Conservation (phyloP, 768 basidiomycete genomes). For the Russula foetens region DNA sequence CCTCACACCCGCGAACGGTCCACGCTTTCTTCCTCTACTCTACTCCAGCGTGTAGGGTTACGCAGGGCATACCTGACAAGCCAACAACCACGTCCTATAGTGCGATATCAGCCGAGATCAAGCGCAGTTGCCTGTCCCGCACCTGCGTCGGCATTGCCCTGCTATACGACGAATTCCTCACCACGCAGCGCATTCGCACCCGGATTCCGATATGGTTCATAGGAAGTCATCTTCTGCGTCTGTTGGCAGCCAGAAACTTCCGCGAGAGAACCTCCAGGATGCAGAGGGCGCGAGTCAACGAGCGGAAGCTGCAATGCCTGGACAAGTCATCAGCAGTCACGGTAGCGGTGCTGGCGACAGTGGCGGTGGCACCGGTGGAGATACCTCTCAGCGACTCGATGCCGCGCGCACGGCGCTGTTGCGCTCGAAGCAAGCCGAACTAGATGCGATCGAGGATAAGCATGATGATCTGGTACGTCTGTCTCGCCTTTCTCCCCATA, state of each 20-base stretch:
- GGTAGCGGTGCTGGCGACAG: constrained; percentile 4
- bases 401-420: constrained; percentile 41
- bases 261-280: constrained; percentile 3
- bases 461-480: constrained; percentile 68
- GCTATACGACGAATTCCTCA: not conserved
- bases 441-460: constrained; percentile 49
- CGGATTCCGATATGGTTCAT: not conserved
- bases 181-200: not conserved
- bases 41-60: not conserved
- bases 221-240: constrained; percentile 12
- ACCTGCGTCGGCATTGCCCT: not conserved
- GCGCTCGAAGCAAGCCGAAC: constrained; percentile 47
- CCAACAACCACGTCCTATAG: constrained; percentile 57
- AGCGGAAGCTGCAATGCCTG: not conserved
- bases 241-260: not conserved
- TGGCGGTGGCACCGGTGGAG: not conserved
- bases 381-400: constrained; percentile 23
- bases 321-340: not conserved
- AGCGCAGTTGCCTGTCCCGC: constrained; percentile 1
- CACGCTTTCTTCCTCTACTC: constrained; percentile 1
- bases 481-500: not conserved
- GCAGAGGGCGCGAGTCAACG: not conserved
- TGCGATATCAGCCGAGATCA: constrained; percentile 61
- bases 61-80: constrained; percentile 22
- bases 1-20: constrained; percentile 9